Conservation (phyloP, 2,329 filamentous ascomycete species). For the Coniella lustricola region DNA sequence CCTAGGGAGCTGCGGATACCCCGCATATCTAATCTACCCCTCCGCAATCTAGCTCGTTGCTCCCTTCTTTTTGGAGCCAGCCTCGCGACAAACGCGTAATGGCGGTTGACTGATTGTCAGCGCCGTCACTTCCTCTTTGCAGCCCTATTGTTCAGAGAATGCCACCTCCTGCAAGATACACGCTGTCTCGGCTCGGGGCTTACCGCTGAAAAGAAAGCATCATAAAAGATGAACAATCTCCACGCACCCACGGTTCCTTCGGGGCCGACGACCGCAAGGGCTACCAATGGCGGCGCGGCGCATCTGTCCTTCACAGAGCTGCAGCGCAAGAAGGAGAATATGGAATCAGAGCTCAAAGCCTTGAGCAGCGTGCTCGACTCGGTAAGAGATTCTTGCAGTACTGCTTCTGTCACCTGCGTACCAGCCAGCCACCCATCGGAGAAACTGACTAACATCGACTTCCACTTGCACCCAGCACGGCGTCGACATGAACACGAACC, state of each 20-base stretch:
- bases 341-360: slow-evolving; percentile 82
- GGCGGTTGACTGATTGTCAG: slow-evolving; percentile 14
- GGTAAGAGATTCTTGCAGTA: slow-evolving; percentile 37
- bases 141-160: slow-evolving; percentile 1
- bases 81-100: slow-evolving; percentile 9
- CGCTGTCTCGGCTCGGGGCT: slow-evolving; percentile 22
- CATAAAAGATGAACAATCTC: slow-evolving; percentile 42
- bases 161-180: slow-evolving; percentile 2
- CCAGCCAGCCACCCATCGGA: background rate
- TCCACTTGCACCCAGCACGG: slow-evolving; percentile 58
- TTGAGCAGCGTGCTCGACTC: slow-evolving; percentile 83
- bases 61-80: background rate
- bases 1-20: no score
- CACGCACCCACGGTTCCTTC: slow-evolving; percentile 60
- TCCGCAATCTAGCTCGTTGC: background rate
- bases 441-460: background rate
- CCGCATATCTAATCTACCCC: background rate
- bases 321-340: slow-evolving; percentile 72
- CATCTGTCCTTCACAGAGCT: slow-evolving; percentile 71
- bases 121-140: background rate
- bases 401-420: background rate
- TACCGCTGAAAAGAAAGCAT: slow-evolving; percentile 23
- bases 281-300: slow-evolving; percentile 53
- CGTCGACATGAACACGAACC: slow-evolving; percentile 83
- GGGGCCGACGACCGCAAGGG: slow-evolving; percentile 60